phyloP scores from a whole-genome alignment of 805 yeast genomes.

The Candida maltosa region DNA sequence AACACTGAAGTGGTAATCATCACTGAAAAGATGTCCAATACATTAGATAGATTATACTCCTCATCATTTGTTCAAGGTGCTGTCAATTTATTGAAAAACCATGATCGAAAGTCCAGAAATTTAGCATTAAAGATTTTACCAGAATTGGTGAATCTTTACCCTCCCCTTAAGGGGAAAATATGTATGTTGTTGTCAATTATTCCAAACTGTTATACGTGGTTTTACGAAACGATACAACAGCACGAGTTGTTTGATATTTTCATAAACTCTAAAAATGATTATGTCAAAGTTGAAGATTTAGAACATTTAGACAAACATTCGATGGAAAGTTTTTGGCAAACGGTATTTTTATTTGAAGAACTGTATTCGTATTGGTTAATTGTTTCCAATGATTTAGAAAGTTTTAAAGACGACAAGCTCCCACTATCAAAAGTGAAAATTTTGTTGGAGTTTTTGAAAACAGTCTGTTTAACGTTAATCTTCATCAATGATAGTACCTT shows the following conservation, averaged over 20 bases:
- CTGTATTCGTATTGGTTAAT: conserved; percentile 63
- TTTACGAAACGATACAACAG: conserved; percentile 21
- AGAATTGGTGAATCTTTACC: conserved; percentile 34
- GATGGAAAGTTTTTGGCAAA: conserved; percentile 26
- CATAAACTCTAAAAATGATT: conserved; percentile 9
- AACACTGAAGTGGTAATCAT: conserved; percentile 12
- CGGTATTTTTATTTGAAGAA: conserved; percentile 53
- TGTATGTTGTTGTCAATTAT: conserved; percentile 40
- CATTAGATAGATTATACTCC: conserved; percentile 16
- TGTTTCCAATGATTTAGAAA: conserved; percentile 63
- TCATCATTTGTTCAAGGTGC: conserved; percentile 18
- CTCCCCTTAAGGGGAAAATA: conserved; percentile 32
- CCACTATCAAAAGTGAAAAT: conserved; percentile 31
- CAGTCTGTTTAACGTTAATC: conserved; percentile 47
- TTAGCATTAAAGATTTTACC: conserved; percentile 18
- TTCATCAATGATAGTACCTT: conserved; percentile 29
- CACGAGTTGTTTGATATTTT: conserved; percentile 15
- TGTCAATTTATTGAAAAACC: conserved; percentile 12
- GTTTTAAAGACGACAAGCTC: conserved; percentile 44
- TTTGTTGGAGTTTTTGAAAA: conserved; percentile 48
- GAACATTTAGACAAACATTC: conserved; percentile 1
- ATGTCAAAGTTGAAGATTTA: conserved; percentile 10
- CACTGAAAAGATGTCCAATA: conserved; percentile 1
- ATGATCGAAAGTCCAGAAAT: conserved; percentile 4
- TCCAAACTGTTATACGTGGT: conserved; percentile 35